phyloP scores from a whole-genome alignment of 768 basidiomycete genomes.

The Agaricus blazei region DNA sequence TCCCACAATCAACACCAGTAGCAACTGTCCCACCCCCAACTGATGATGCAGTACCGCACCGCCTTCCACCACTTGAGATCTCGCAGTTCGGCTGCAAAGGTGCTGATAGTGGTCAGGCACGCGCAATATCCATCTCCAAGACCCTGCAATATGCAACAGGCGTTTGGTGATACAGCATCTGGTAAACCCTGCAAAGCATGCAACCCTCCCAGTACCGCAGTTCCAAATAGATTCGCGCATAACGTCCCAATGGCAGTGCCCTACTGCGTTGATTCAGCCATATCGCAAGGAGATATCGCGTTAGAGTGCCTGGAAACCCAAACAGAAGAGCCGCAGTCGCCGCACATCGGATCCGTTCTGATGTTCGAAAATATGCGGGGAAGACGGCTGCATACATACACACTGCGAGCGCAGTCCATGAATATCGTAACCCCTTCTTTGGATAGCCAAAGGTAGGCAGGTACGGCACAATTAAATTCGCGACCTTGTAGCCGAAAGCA shows the following conservation, averaged over 20 bases:
- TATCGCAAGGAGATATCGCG: slow-evolving; percentile 75
- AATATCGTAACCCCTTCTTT: slow-evolving; percentile 38
- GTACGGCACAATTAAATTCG: slow-evolving; percentile 33
- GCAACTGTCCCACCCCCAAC: slow-evolving; percentile 66
- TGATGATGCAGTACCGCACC: slow-evolving; percentile 63
- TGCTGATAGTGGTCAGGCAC: slow-evolving; percentile 90
- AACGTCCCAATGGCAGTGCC: slow-evolving; percentile 73
- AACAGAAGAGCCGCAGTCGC: slow-evolving; percentile 87
- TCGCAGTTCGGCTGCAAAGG: slow-evolving; percentile 78
- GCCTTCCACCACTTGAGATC: slow-evolving; percentile 53
- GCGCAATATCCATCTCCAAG: slow-evolving; percentile 92
- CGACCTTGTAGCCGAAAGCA: slow-evolving; percentile 65
- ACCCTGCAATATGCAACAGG: slow-evolving; percentile 76
- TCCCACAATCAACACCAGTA: slow-evolving; percentile 72
- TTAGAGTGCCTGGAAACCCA: slow-evolving; percentile 82
- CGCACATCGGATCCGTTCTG: slow-evolving; percentile 63
- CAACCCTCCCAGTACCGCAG: slow-evolving; percentile 74
- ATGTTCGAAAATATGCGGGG: slow-evolving; percentile 73
- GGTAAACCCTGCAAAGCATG: slow-evolving; percentile 62
- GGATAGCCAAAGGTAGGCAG: slow-evolving; percentile 33
- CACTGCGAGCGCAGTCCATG: slow-evolving; percentile 49
- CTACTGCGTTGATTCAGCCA: slow-evolving; percentile 61
- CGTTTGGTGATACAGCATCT: slow-evolving; percentile 38
- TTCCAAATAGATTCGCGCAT: slow-evolving; percentile 68
- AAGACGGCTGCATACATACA: slow-evolving; percentile 71